phyloP scores from a whole-genome alignment of 139 green algal species.

The Picochlorum costavermella region DNA sequence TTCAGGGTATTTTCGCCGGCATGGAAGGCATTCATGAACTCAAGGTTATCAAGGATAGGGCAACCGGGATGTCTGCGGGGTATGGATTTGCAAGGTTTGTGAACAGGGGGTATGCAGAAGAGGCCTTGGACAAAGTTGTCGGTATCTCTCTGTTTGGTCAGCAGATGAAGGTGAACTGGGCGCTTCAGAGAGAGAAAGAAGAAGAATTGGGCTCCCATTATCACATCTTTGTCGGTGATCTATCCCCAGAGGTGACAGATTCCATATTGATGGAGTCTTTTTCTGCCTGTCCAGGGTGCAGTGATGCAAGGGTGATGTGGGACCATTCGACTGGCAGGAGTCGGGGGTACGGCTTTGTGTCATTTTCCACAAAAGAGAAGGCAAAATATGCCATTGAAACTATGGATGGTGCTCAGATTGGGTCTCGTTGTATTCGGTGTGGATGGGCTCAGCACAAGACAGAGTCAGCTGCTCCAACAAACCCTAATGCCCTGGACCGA shows the following conservation, averaged over 20 bases:
- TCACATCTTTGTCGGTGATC: constrained; percentile 72
- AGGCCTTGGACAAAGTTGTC: constrained; percentile 28
- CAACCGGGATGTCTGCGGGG: constrained; percentile 38
- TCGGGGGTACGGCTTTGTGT: constrained; percentile 72
- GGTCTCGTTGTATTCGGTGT: constrained; percentile 43
- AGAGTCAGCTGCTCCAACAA: constrained; percentile 1
- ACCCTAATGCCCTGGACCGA: constrained; percentile 10
- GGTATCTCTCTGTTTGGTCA: constrained; percentile 41
- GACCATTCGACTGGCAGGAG: constrained; percentile 57
- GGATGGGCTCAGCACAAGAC: constrained; percentile 72
- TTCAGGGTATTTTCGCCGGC: constrained; percentile 41
- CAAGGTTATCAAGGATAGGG: constrained; percentile 50
- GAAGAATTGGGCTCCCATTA: constrained; percentile 46
- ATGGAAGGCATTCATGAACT: constrained; percentile 25
- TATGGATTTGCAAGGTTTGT: constrained; percentile 66
- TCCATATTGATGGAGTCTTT: constrained; percentile 25
- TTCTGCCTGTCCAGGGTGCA: constrained; percentile 23
- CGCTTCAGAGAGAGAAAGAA: constrained; percentile 54
- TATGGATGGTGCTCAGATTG: constrained; percentile 55
- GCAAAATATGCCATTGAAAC: constrained; percentile 46
- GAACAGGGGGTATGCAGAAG: constrained; percentile 5
- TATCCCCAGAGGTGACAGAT: constrained; percentile 45
- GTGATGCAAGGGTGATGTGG: constrained; percentile 69
- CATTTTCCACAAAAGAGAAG: constrained; percentile 48
- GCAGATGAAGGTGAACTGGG: constrained; percentile 68